Percentiles rank a stretch among this genome's conserved stretches.
These are phyloP conservation scores for Chrysanthemum makinoi DNA, from an alignment of 129 eudicot species.

Conservation along the genomic window DNA sequence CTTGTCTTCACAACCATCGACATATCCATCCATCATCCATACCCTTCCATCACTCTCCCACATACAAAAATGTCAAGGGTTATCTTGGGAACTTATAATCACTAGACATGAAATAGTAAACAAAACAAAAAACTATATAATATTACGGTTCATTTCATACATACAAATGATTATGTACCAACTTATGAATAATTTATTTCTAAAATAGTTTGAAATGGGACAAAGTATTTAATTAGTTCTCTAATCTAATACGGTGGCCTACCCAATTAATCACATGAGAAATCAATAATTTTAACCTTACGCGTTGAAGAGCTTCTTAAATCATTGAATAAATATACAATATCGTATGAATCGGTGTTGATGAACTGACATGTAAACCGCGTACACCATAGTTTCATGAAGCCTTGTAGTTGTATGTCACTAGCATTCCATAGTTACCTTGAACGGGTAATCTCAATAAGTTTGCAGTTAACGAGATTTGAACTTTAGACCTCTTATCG, in stretches of 20 bases:
- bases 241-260: constrained; percentile 18
- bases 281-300: constrained; percentile 21
- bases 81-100: constrained; percentile 28
- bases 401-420: too few species aligned
- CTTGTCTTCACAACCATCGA: not conserved
- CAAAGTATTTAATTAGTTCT: not conserved
- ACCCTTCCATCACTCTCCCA: constrained; percentile 20
- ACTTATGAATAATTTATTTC: constrained; percentile 8
- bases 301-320: not conserved
- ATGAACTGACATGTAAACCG: too few species aligned
- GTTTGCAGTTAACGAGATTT: too few species aligned
- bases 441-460: too few species aligned
- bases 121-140: not conserved
- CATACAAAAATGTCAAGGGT: constrained; percentile 18
- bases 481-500: too few species aligned
- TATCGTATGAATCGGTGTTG: too few species aligned
- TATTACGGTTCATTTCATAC: constrained; percentile 20
- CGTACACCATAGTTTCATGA: too few species aligned
- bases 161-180: constrained; percentile 28
- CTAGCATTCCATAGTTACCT: too few species aligned
- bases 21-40: not conserved
- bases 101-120: constrained; percentile 5
- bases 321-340: too few species aligned
- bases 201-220: constrained; percentile 6
- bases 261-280: constrained; percentile 13